Evolutionary conservation across 2,329 filamentous ascomycete genomes (phyloP).

Genomic region (Fusarium compactum): DNA sequence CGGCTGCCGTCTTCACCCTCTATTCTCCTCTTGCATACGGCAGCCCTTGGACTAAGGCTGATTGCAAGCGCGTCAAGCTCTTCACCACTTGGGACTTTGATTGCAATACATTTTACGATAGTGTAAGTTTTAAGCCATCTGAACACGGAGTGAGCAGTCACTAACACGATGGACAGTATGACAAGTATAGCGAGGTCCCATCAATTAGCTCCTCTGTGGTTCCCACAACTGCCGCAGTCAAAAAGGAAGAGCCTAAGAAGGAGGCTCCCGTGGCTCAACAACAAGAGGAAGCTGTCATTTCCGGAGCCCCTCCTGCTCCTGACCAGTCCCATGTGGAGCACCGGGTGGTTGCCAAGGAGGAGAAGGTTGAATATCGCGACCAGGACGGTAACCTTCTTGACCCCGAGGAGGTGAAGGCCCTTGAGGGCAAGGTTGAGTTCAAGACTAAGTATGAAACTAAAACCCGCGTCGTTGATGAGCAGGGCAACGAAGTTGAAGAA

Average conservation of each 20-base stretch:
- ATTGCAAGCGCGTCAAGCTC: constrained; percentile 89
- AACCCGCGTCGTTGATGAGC: constrained; percentile 82
- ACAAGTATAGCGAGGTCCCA: constrained; percentile 56
- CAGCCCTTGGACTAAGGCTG: constrained; percentile 89
- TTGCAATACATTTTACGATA: constrained; percentile 90
- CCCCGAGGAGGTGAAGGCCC: constrained; percentile 82
- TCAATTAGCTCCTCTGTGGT: constrained; percentile 47
- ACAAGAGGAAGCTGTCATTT: constrained; percentile 55
- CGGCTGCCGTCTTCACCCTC: constrained; percentile 82
- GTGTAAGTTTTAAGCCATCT: constrained; percentile 72
- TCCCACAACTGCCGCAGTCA: constrained; percentile 45
- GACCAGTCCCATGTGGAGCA: constrained; percentile 57
- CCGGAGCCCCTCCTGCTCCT: constrained; percentile 59
- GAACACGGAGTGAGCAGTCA: neutral
- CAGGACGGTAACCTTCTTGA: constrained; percentile 91
- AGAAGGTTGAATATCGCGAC: constrained; percentile 93
- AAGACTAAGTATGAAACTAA: constrained; percentile 96
- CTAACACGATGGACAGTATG: constrained; percentile 57
- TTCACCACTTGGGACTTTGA: constrained; percentile 96
- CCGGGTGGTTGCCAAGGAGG: constrained; percentile 70
- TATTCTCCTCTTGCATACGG: constrained; percentile 93
- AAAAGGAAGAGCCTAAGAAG: constrained; percentile 43
- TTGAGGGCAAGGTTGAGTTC: constrained; percentile 95
- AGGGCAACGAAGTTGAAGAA: constrained; percentile 79
- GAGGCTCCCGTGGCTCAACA: constrained; percentile 44